A percentile compares a stretch with the other conserved stretches of the same genome.
Conservation (phyloP, 805 yeast species). For the Saccharomycodes ludwigii region DNA sequence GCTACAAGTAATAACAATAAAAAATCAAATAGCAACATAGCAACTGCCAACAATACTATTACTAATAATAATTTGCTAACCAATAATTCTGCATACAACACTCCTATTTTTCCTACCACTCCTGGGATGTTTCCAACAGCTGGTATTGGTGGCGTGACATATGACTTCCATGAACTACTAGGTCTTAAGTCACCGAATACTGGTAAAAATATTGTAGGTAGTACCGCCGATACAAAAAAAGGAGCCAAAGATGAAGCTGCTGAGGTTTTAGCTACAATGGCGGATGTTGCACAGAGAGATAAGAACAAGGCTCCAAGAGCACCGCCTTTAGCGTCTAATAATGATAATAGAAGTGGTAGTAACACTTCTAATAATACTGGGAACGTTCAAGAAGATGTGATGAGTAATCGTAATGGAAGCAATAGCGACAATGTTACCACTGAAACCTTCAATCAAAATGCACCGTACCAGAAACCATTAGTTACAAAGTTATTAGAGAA, state of each 20-base stretch:
- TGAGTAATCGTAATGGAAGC: neutral
- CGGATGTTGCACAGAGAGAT: slow-evolving; percentile 5
- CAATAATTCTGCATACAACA: too few relatives aligned
- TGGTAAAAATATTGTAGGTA: slow-evolving; percentile 8
- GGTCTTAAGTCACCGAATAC: slow-evolving; percentile 11
- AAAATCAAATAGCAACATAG: too few relatives aligned
- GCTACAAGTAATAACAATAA: too few relatives aligned
- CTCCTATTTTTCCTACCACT: slow-evolving; percentile 10
- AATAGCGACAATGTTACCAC: slow-evolving; percentile 3
- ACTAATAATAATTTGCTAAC: too few relatives aligned
- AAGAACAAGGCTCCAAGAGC: slow-evolving; percentile 5
- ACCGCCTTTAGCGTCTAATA: neutral
- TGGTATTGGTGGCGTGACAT: slow-evolving; percentile 22
- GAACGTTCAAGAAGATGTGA: slow-evolving; percentile 1
- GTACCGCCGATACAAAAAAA: slow-evolving; percentile 6
- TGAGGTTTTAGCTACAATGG: slow-evolving; percentile 7
- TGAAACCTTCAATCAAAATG: slow-evolving; percentile 3
- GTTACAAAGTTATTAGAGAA: slow-evolving; percentile 5
- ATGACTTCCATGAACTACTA: slow-evolving; percentile 19
- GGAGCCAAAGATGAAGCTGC: slow-evolving; percentile 6
- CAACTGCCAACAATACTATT: too few relatives aligned
- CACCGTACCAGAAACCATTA: neutral
- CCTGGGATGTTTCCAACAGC: slow-evolving; percentile 18
- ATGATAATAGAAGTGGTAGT: neutral
- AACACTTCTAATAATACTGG: neutral